Base-by-base conservation (phyloP, 805 yeast genomes). In the Saccharomycopsis selenospora region DNA sequence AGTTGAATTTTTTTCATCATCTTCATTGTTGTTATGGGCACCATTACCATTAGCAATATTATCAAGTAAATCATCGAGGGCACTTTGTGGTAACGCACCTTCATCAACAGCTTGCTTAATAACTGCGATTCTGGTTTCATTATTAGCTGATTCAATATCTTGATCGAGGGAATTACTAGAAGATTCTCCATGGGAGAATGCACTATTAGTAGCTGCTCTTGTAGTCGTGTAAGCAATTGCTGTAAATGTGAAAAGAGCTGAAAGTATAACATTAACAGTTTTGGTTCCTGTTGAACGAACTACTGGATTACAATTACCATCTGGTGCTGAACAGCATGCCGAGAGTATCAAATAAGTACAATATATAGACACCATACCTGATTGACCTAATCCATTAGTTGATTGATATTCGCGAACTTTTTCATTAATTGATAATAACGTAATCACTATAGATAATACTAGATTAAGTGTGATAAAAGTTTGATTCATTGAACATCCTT, bases 161-260 rank as follows among this genome's bases (percentile, higher is more conserved):
- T 71, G 70, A 44, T 64, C 69, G n/a, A n/a, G n/a, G 5, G 70
- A 60, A 4, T 65, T 62, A 3, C 66, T 62, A 18, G 28, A 18
- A 8, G n/a, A 8, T 5, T 14, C 36, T 10, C 67, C 52, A 49
- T 76, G 74, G 64, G 75, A 66, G 70, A 79, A 76, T 1, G 82
- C 79, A 11, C 85, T 78, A 51, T 80, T 81, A 2, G 91, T 89
- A 3, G 97, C 99, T 0, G 98, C 99, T 55, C 98, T 77, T 1
- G 96, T 89, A 0, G 99, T 93, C 1, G 99, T 93, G 63, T 93
- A 95, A 0, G 97, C 97, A 54, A 93, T 85, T 0, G 99, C 97
- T 46, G 87, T 72, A 60, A 93, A 88, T 0, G 99, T 93, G 69
- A 95, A 89, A 14, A 89, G 67, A 0, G 98, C 96, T 14, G 98